Conservation (phyloP, 495 filamentous ascomycete species). For the Rusavskia elegans region DNA sequence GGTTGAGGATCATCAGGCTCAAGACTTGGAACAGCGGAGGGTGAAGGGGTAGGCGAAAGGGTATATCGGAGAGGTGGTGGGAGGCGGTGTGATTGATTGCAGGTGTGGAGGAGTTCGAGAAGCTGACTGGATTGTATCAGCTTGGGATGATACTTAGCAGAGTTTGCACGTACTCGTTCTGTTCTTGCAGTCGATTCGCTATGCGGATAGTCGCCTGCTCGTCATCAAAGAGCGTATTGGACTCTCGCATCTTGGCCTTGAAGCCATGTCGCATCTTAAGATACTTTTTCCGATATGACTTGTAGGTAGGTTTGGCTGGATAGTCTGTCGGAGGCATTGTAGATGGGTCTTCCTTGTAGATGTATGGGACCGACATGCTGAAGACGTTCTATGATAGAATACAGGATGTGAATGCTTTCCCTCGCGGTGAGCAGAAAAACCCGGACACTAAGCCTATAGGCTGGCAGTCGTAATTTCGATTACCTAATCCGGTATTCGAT, state of each 20-base stretch:
- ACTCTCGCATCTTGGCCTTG: constrained; percentile 65
- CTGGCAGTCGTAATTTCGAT: no score
- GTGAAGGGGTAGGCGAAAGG: constrained; percentile 25
- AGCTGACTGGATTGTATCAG: constrained; percentile 36
- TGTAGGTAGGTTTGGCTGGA: neutral
- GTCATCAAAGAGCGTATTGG: constrained; percentile 57
- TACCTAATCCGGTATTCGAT: no score
- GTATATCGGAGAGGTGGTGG: constrained; percentile 55
- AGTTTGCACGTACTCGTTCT: constrained; percentile 50
- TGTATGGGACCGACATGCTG: no score
- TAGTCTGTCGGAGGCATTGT: no score
- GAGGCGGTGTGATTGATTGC: constrained; percentile 64
- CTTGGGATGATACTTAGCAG: constrained; percentile 7
- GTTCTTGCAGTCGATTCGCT: constrained; percentile 61
- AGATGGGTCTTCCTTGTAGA: no score
- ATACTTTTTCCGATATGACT: constrained; percentile 71
- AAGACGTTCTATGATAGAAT: no score
- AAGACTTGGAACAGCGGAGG: constrained; percentile 20
- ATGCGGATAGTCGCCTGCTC: constrained; percentile 64
- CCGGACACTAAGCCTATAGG: no score
- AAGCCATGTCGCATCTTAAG: constrained; percentile 80
- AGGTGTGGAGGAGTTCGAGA: constrained; percentile 70
- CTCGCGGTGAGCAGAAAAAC: no score
- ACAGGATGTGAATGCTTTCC: no score
- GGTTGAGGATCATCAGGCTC: constrained; percentile 17